These are phyloP conservation scores for Domatiomyces catenatus DNA, from an alignment of 2,329 filamentous ascomycete genomes.

Conservation along the genomic window DNA sequence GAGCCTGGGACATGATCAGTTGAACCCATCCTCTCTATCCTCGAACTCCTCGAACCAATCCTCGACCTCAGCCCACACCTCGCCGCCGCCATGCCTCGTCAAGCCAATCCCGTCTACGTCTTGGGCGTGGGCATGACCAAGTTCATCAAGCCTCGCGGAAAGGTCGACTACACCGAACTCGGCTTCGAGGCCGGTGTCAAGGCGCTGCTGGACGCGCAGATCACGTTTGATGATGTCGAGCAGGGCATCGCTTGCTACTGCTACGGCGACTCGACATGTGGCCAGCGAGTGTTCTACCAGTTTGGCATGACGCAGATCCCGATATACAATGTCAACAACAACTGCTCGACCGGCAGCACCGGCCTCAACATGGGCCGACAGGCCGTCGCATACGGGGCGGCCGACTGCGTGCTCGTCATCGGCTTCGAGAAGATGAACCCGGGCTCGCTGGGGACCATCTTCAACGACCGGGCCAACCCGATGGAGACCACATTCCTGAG, in stretches of 20 bases:
- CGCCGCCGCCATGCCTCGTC: slow-evolving; percentile 35
- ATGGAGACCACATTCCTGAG: slow-evolving; percentile 56
- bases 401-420: slow-evolving; percentile 78
- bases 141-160: slow-evolving; percentile 50
- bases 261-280: slow-evolving; percentile 89
- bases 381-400: slow-evolving; percentile 62
- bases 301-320: slow-evolving; percentile 95
- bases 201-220: slow-evolving; percentile 53
- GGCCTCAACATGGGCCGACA: slow-evolving; percentile 72
- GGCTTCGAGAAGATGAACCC: slow-evolving; percentile 98
- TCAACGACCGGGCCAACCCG: slow-evolving; percentile 71
- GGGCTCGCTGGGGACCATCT: slow-evolving; percentile 69
- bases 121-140: slow-evolving; percentile 98
- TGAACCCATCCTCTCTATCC: background rate
- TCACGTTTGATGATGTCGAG: slow-evolving; percentile 93
- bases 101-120: slow-evolving; percentile 56
- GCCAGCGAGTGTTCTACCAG: slow-evolving; percentile 95
- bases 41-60: too few species aligned
- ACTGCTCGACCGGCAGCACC: slow-evolving; percentile 90
- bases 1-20: background rate
- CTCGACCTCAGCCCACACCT: too few species aligned
- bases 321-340: slow-evolving; percentile 98
- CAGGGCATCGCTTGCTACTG: slow-evolving; percentile 95
- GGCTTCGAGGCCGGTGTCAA: slow-evolving; percentile 22
- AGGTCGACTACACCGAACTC: slow-evolving; percentile 22